phyloP scores from a whole-genome alignment of 805 yeast species.

The Suhomyces prunicola region DNA sequence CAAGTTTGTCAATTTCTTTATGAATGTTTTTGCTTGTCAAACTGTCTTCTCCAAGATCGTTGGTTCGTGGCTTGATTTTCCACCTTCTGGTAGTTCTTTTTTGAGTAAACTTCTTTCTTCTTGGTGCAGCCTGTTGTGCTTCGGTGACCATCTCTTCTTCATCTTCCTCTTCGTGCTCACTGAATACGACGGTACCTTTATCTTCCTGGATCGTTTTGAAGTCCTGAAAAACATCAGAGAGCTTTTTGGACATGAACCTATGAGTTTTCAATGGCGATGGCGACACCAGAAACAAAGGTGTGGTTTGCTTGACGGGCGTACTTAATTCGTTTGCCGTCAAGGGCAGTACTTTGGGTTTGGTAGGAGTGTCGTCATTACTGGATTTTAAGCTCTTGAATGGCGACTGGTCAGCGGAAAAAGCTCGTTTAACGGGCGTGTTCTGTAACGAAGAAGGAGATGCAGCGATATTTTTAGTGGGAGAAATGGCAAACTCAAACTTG shows the following conservation, averaged over 20 bases:
- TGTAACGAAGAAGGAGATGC: background rate
- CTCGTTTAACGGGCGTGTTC: background rate
- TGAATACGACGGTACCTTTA: constrained; percentile 1
- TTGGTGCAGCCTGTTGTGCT: background rate
- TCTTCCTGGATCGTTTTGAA: constrained; percentile 32
- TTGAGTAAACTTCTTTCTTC: constrained; percentile 41
- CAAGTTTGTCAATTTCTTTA: constrained; percentile 33
- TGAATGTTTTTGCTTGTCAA: constrained; percentile 42
- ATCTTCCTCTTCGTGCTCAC: constrained; percentile 9
- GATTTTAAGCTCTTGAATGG: no score
- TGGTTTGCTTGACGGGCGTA: constrained; percentile 8
- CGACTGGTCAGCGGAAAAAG: background rate
- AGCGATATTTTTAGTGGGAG: background rate
- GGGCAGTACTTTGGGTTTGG: background rate
- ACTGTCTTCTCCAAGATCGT: constrained; percentile 21
- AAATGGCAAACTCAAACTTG: constrained; percentile 10
- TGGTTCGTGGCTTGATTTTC: constrained; percentile 42
- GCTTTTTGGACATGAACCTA: constrained; percentile 24
- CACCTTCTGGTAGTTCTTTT: constrained; percentile 52
- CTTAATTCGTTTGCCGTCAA: background rate
- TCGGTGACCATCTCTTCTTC: constrained; percentile 3
- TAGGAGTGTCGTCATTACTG: background rate
- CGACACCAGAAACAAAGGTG: constrained; percentile 33
- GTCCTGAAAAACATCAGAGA: constrained; percentile 49
- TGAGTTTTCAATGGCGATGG: constrained; percentile 46